A percentile compares a stretch with the other conserved stretches of the same genome.
Evolutionary conservation across 768 basidiomycete species (phyloP).

Genomic region (Imleria badia): DNA sequence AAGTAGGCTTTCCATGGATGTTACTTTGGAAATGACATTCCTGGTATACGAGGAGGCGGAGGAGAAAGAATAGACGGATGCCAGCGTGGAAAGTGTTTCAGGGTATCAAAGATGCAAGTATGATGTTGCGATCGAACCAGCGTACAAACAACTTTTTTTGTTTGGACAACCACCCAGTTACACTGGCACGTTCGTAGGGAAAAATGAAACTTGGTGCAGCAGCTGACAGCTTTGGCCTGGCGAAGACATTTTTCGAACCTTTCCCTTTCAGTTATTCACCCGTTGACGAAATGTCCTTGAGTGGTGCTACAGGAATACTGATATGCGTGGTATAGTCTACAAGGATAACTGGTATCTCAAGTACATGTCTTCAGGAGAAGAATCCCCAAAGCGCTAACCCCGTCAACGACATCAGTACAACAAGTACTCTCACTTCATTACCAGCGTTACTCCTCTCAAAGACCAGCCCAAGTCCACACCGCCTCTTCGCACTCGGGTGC

Average conservation of each 20-base stretch:
- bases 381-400: conserved; percentile 34
- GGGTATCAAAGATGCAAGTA: not conserved
- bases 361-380: conserved; percentile 18
- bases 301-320: not conserved
- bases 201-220: too few relatives aligned
- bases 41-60: conserved; percentile 28
- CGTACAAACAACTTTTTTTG: conserved; percentile 21
- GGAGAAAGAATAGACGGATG: conserved; percentile 29
- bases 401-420: conserved; percentile 26
- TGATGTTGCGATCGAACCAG: conserved; percentile 4
- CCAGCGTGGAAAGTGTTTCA: conserved; percentile 22
- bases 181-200: too few relatives aligned
- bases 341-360: not conserved
- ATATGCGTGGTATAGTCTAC: not conserved
- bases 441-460: conserved; percentile 63
- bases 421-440: conserved; percentile 51
- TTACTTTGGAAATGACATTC: conserved; percentile 29
- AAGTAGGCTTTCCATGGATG: conserved; percentile 64
- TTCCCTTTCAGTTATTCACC: not conserved
- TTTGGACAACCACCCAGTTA: too few relatives aligned
- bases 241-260: too few relatives aligned
- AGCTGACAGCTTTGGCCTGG: too few relatives aligned
- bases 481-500: conserved; percentile 37
- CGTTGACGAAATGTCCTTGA: not conserved
- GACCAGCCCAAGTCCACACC: conserved; percentile 44